Percentiles rank a stretch among this genome's conserved stretches.
phyloP scores from a whole-genome alignment of 177 flowering plant species.

The Tripterygium wilfordii region DNA sequence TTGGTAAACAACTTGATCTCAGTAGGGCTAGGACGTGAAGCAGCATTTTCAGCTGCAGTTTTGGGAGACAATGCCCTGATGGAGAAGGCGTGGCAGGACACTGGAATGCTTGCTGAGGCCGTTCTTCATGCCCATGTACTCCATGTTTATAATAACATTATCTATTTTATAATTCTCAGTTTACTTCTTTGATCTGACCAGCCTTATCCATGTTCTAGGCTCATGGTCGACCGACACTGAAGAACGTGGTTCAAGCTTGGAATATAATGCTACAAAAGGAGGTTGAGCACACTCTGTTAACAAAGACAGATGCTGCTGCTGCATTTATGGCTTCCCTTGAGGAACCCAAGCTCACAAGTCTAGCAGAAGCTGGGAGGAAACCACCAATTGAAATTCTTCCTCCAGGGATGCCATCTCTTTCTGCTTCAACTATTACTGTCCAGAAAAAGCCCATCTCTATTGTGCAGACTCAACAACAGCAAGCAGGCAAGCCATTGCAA shows the following conservation, averaged over 20 bases:
- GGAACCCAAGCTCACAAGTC: conserved; percentile 84
- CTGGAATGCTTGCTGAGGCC: conserved; percentile 97
- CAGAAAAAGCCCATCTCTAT: conserved; percentile 46
- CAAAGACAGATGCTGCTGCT: conserved; percentile 83
- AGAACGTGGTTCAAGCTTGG: conserved; percentile 83
- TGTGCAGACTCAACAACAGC: conserved; percentile 35
- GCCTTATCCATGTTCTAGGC: conserved; percentile 43
- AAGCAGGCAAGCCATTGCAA: conserved; percentile 51
- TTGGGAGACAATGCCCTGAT: conserved; percentile 93
- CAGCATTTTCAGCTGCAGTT: conserved; percentile 93
- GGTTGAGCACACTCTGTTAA: conserved; percentile 58
- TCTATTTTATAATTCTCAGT: not conserved
- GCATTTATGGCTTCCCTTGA: conserved; percentile 89
- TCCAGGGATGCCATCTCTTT: conserved; percentile 84
- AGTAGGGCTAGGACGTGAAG: conserved; percentile 89
- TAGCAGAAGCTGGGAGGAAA: conserved; percentile 84
- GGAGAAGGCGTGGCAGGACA: conserved; percentile 99
- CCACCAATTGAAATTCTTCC: conserved; percentile 93
- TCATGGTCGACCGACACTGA: conserved; percentile 92
- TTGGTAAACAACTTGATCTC: conserved; percentile 76
- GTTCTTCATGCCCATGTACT: conserved; percentile 93
- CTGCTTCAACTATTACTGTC: conserved; percentile 45
- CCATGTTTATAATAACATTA: not conserved
- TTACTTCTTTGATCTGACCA: conserved; percentile 10
- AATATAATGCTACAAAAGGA: conserved; percentile 85